These are phyloP conservation scores for Pichia inconspicua DNA, from an alignment of 1,139 yeast genomes.

Conservation along the genomic window DNA sequence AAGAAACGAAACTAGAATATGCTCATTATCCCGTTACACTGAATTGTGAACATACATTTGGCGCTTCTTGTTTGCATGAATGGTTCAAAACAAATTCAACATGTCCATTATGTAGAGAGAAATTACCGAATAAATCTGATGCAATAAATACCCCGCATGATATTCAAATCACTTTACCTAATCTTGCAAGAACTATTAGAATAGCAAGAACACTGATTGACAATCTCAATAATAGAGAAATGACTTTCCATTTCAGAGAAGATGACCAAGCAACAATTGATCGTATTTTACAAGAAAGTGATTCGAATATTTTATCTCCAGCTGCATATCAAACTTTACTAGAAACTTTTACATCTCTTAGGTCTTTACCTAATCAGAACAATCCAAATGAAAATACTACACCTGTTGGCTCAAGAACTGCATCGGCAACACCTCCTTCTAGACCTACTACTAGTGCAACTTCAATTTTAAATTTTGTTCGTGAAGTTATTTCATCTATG, in stretches of 20 bases:
- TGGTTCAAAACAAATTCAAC: slow-evolving; percentile 28
- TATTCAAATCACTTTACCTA: slow-evolving; percentile 30
- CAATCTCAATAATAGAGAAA: slow-evolving; percentile 23
- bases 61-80: slow-evolving; percentile 28
- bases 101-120: slow-evolving; percentile 29
- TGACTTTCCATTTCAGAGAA: slow-evolving; percentile 24
- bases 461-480: slow-evolving; percentile 8
- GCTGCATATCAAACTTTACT: not conserved
- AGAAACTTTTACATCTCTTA: not conserved
- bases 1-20: slow-evolving; percentile 15
- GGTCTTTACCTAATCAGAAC: not conserved
- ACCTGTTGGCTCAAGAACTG: not conserved
- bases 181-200: slow-evolving; percentile 29
- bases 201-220: slow-evolving; percentile 24
- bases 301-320: not conserved
- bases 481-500: slow-evolving; percentile 8
- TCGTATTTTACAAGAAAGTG: not conserved
- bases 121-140: slow-evolving; percentile 16
- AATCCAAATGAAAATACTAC: not conserved
- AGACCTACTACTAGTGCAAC: not conserved
- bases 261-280: slow-evolving; percentile 12
- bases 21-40: slow-evolving; percentile 59
- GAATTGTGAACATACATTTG: slow-evolving; percentile 55
- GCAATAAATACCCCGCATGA: slow-evolving; percentile 8
- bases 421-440: not conserved